Percentiles rank a stretch among this genome's conserved stretches.
phyloP scores from a whole-genome alignment of 1,284 basidiomycete species.

The Fereydounia khargensis region DNA sequence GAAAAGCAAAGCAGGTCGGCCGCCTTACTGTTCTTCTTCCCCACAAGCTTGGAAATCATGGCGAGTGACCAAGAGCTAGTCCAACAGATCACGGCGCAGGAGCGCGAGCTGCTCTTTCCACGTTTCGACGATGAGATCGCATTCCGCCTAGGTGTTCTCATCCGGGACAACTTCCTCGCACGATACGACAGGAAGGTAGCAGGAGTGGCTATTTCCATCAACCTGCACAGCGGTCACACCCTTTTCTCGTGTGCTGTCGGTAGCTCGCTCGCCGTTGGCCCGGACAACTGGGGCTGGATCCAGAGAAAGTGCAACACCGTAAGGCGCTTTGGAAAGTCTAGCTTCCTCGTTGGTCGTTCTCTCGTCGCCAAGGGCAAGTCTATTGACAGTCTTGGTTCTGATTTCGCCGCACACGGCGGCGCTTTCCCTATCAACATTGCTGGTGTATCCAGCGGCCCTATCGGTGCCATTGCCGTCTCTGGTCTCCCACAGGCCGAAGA shows the following conservation, averaged over 20 bases:
- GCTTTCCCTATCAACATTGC: constrained; percentile 26
- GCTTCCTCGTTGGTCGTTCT: constrained; percentile 25
- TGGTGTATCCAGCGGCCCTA: constrained; percentile 6
- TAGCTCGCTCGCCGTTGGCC: constrained; percentile 10
- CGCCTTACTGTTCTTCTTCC: no score
- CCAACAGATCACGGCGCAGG: neutral
- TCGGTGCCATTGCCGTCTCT: constrained; percentile 28
- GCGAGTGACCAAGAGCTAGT: neutral
- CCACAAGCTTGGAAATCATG: neutral
- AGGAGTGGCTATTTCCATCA: constrained; percentile 34
- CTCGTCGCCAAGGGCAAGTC: constrained; percentile 12
- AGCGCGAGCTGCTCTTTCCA: constrained; percentile 5
- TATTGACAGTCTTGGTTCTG: constrained; percentile 27
- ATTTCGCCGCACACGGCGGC: constrained; percentile 40
- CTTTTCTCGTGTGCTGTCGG: constrained; percentile 32
- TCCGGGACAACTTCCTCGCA: constrained; percentile 21
- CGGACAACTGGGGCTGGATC: constrained; percentile 41
- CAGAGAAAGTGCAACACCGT: constrained; percentile 32
- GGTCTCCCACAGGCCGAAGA: constrained; percentile 35
- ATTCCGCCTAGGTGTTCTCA: constrained; percentile 19
- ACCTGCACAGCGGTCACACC: constrained; percentile 26
- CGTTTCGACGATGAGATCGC: constrained; percentile 17
- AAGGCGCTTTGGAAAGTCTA: constrained; percentile 13
- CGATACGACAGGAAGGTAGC: constrained; percentile 4
- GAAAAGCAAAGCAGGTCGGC: neutral